These are phyloP conservation scores for Xylariales sp. DNA, from an alignment of 2,329 filamentous ascomycete species.

Conservation along the genomic window DNA sequence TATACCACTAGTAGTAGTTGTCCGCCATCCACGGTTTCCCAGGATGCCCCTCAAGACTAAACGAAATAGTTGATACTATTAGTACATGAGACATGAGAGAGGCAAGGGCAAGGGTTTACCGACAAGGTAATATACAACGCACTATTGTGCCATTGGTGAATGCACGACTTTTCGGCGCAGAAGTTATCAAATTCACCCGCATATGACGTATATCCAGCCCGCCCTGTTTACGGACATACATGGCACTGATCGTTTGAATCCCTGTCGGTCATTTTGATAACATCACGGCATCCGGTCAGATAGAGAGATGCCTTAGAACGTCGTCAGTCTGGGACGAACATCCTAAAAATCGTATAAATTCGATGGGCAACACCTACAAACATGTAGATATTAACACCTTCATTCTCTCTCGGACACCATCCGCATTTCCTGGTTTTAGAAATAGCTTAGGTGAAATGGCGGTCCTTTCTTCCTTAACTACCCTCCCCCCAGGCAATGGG, in stretches of 20 bases:
- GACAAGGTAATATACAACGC: neutral
- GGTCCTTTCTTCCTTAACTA: slow-evolving; percentile 23
- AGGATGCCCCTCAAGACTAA: neutral
- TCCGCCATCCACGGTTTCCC: neutral
- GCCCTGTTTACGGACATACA: neutral
- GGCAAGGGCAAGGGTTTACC: neutral
- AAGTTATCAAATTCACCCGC: slow-evolving; percentile 1
- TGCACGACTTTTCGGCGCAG: neutral
- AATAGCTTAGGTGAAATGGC: slow-evolving; percentile 23
- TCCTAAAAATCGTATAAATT: slow-evolving; percentile 15
- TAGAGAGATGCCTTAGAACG: neutral
- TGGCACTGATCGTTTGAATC: slow-evolving; percentile 6
- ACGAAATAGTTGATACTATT: neutral
- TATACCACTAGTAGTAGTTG: no score
- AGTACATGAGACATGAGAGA: neutral
- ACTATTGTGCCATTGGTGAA: slow-evolving; percentile 13
- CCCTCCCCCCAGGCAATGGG: slow-evolving; percentile 26
- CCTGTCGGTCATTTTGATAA: slow-evolving; percentile 13
- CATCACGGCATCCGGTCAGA: neutral
- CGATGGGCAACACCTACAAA: neutral
- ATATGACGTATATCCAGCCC: slow-evolving; percentile 26
- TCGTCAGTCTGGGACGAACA: neutral
- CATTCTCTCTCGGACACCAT: neutral
- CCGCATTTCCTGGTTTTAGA: neutral
- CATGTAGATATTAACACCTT: neutral